Conservation (phyloP, 768 basidiomycete genomes). For the Coprinopsis sp. region DNA sequence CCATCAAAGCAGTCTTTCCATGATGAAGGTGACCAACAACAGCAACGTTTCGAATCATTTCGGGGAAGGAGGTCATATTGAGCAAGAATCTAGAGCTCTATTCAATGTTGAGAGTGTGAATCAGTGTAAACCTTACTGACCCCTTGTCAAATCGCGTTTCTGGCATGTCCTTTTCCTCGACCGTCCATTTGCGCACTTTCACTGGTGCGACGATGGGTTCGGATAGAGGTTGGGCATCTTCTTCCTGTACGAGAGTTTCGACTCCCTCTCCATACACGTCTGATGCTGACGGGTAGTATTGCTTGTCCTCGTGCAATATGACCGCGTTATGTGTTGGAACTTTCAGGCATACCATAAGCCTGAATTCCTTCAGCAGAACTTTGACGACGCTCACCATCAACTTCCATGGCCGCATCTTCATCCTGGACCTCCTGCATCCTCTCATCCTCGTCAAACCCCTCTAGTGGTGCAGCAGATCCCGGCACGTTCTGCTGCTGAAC, state of each 20-base stretch:
- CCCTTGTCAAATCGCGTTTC: slow-evolving; percentile 97
- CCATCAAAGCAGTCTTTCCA: slow-evolving; percentile 94
- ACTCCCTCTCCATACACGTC: slow-evolving; percentile 94
- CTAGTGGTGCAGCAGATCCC: slow-evolving; percentile 52
- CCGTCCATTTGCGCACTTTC: slow-evolving; percentile 90
- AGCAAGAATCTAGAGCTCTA: slow-evolving; percentile 68
- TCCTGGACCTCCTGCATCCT: slow-evolving; percentile 49
- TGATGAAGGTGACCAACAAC: slow-evolving; percentile 97
- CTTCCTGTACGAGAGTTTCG: slow-evolving; percentile 96
- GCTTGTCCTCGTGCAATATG: slow-evolving; percentile 94
- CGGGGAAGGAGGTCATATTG: slow-evolving; percentile 86
- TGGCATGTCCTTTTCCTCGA: slow-evolving; percentile 94
- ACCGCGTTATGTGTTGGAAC: slow-evolving; percentile 80
- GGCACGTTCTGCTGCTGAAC: slow-evolving; percentile 28
- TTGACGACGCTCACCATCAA: slow-evolving; percentile 57
- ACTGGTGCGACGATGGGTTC: slow-evolving; percentile 96
- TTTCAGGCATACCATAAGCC: slow-evolving; percentile 21
- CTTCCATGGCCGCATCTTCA: slow-evolving; percentile 66
- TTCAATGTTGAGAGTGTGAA: slow-evolving; percentile 4
- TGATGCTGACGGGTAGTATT: slow-evolving; percentile 90
- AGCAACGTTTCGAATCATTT: slow-evolving; percentile 94
- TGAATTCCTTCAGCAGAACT: slow-evolving; percentile 6
- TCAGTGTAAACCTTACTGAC: slow-evolving; percentile 44
- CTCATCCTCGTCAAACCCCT: slow-evolving; percentile 82
- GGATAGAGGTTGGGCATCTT: slow-evolving; percentile 91